Evolutionary conservation across 2,329 filamentous ascomycete species (phyloP).

Genomic region (Botrytis galanthina): DNA sequence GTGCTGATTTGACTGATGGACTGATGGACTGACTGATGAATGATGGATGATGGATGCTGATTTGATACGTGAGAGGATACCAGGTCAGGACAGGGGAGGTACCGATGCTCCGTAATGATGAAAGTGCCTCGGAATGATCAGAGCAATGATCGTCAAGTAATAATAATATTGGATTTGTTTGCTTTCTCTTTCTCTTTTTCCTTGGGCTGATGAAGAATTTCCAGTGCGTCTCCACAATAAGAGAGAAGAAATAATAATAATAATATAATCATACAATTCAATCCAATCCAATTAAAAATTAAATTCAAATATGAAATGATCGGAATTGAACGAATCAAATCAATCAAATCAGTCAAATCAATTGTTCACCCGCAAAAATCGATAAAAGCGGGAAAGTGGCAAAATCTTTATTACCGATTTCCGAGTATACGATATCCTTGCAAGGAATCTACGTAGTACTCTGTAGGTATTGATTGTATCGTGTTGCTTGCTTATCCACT

Average conservation of each 20-base stretch:
- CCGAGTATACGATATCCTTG: background rate
- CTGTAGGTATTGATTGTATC: background rate
- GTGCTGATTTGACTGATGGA: background rate
- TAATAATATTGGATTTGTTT: too few relatives aligned
- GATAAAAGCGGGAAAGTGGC: slow-evolving; percentile 15
- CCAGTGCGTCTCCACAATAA: background rate
- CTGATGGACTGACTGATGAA: too few relatives aligned
- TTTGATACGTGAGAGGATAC: background rate
- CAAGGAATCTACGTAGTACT: too few relatives aligned
- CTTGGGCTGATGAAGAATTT: slow-evolving; percentile 1
- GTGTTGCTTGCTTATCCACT: background rate
- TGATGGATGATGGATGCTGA: background rate
- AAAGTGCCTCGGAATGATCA: background rate
- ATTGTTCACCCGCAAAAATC: background rate
- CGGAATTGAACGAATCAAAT: too few relatives aligned
- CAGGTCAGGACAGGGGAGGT: background rate
- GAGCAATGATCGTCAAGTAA: background rate
- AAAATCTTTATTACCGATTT: slow-evolving; percentile 9
- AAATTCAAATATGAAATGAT: background rate
- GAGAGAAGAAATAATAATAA: too few relatives aligned
- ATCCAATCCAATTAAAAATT: background rate
- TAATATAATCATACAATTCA: background rate
- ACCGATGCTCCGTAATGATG: background rate
- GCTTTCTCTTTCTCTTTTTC: background rate
- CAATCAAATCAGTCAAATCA: background rate